Evolutionary conservation across 2,329 filamentous ascomycete genomes (phyloP).

Genomic region (Penicillium occitanis): DNA sequence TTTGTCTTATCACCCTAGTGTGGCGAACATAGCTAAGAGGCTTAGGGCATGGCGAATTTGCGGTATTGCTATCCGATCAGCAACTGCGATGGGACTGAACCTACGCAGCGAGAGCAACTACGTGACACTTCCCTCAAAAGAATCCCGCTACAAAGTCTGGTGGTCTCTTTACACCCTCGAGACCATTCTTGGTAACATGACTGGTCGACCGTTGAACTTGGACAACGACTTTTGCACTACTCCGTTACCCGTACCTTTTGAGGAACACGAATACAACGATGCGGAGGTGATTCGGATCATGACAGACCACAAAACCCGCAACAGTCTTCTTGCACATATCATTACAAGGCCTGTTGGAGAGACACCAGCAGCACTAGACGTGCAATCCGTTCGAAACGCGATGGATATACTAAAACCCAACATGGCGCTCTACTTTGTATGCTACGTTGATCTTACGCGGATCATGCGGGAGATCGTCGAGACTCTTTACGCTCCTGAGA

Average conservation of each 20-base stretch:
- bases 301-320: conserved; percentile 35
- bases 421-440: conserved; percentile 41
- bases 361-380: conserved; percentile 10
- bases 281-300: conserved; percentile 36
- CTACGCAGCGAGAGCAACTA: conserved; percentile 42
- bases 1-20: conserved; percentile 22
- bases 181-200: conserved; percentile 43
- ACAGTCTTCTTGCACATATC: conserved; percentile 29
- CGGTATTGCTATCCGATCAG: conserved; percentile 44
- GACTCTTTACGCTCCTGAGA: conserved; percentile 40
- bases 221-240: conserved; percentile 43
- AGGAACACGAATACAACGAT: conserved; percentile 40
- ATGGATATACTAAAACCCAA: conserved; percentile 37
- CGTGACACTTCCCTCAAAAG: conserved; percentile 39
- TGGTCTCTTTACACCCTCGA: conserved; percentile 46
- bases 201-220: conserved; percentile 43
- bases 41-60: conserved; percentile 45
- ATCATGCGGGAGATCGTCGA: conserved; percentile 40
- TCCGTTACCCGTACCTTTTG: conserved; percentile 41
- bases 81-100: conserved; percentile 45
- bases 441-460: conserved; percentile 39
- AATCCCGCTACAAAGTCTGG: conserved; percentile 47
- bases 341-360: conserved; percentile 25
- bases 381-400: conserved; percentile 27
- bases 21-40: background rate